Evolutionary conservation across 495 filamentous ascomycete genomes (phyloP), one percentile per base, ranked within the genome.

Genomic region (Cenococcum geophilum): DNA sequence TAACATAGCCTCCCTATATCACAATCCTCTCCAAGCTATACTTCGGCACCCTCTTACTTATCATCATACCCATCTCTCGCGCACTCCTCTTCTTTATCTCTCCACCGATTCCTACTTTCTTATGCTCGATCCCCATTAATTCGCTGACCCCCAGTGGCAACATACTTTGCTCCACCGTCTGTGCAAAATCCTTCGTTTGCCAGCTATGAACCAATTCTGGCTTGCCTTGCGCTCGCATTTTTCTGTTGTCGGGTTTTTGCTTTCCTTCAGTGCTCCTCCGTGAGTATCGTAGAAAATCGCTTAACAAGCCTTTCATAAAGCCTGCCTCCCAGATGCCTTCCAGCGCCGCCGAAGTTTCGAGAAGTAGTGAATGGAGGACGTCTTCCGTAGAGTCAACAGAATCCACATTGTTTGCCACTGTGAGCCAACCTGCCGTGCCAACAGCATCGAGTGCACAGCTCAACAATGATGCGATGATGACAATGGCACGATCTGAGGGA

Each of bases 381-480:
- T 87, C 83, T 48, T 83, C 81, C 3, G 78, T 75, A 4, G 63
- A 18, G n/a, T 66, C 75, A 21, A 78, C 77, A 5, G 76, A 73
- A n/a, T 4, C 78, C 20, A 54, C 45, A 5, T 20, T 58, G 32
- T 80, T 78, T 37, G 83, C 83, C 6, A 83, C 76, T 49, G 95
- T 76, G 55, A 96, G 82, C 88, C 89, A 97, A 32, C 89, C 89
- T 12, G 81, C 85, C 18, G 88, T 79, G 10, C 91, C 90, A n/a
- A 96, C 81, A 10, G 89, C 85, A 74, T 97, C 91, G 10, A 96
- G 78, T 43, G 88, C 85, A 63, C 85, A 84, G 68, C 82, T 87
- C 36, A 96, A 79, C 8, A 95, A 74, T 56, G 85, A 80, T 34
- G 81, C 79, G 58, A 89, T 83, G 43, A 72, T 61, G 37, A 52